Evolutionary conservation across 2,329 filamentous ascomycete genomes (phyloP).

Genomic region (Trichoderma endophyticum): DNA sequence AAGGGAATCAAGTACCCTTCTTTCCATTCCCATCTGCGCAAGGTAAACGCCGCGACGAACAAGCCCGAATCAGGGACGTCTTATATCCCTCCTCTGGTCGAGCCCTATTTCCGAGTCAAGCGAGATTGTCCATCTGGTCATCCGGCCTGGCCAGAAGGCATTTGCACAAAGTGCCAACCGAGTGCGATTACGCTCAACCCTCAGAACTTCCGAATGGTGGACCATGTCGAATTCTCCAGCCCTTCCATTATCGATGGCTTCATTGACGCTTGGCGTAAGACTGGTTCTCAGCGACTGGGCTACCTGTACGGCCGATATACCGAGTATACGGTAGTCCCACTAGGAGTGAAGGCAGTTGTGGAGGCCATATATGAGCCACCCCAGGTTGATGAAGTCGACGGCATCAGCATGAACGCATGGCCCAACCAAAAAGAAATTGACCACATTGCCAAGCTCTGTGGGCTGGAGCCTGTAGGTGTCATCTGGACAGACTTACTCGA

Average conservation of each 20-base stretch:
- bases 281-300: conserved; percentile 78
- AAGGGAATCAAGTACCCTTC: conserved; percentile 99
- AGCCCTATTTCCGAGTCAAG: conserved; percentile 88
- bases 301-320: conserved; percentile 89
- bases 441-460: conserved; percentile 75
- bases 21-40: conserved; percentile 90
- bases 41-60: conserved; percentile 94
- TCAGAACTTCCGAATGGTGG: conserved; percentile 93
- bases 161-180: conserved; percentile 97
- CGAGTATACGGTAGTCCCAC: conserved; percentile 86
- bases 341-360: conserved; percentile 92
- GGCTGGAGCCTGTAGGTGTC: conserved; percentile 82
- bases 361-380: conserved; percentile 97
- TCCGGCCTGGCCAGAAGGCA: conserved; percentile 89
- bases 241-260: conserved; percentile 83
- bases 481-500: conserved; percentile 93
- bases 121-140: conserved; percentile 90
- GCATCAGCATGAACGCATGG: conserved; percentile 81
- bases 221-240: conserved; percentile 94
- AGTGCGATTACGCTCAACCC: conserved; percentile 94
- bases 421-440: conserved; percentile 79
- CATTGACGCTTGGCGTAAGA: conserved; percentile 86
- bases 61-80: conserved; percentile 91
- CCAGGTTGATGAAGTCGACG: conserved; percentile 84
- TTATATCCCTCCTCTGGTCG: conserved; percentile 90